Percentiles rank a stretch among this genome's conserved stretches.
phyloP scores from a whole-genome alignment of 306 rosid species.

The Mucuna pruriens region DNA sequence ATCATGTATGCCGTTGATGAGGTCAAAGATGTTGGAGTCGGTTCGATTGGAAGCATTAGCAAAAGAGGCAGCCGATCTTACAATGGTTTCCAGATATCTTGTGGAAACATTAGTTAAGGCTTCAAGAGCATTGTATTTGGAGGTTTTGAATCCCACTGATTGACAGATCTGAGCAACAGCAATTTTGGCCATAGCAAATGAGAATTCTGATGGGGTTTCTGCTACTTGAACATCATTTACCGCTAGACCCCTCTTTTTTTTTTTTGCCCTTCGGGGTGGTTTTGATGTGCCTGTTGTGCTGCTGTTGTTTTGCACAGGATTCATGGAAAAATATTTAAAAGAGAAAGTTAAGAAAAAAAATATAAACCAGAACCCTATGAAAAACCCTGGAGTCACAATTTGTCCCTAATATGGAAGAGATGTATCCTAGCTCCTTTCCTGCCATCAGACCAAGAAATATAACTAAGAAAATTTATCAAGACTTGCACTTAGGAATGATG shows the following conservation, averaged over 20 bases:
- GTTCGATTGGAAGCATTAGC: conserved; percentile 63
- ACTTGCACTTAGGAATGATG: neutral
- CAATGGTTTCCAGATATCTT: conserved; percentile 54
- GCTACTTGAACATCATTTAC: conserved; percentile 31
- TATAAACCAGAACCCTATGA: conserved; percentile 28
- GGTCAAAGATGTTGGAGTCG: conserved; percentile 63
- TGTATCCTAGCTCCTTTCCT: conserved; percentile 10
- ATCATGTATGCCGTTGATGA: conserved; percentile 67
- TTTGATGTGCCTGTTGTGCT: conserved; percentile 30
- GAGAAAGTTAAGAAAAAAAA: neutral
- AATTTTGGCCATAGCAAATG: conserved; percentile 53
- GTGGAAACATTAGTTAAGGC: conserved; percentile 59
- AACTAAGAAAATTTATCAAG: neutral
- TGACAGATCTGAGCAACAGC: conserved; percentile 77
- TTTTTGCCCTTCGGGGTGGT: conserved; percentile 29
- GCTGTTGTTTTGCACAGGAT: conserved; percentile 34
- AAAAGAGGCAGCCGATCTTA: conserved; percentile 52
- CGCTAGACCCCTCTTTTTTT: conserved; percentile 27
- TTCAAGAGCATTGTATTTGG: conserved; percentile 56
- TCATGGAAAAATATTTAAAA: conserved; percentile 14
- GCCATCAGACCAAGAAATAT: neutral
- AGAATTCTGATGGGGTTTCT: conserved; percentile 57
- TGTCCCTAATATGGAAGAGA: conserved; percentile 7
- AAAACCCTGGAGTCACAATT: conserved; percentile 11
- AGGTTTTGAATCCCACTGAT: conserved; percentile 57